Evolutionary conservation across 2,329 filamentous ascomycete species (phyloP), one percentile per base, ranked within the genome.

Genomic region (Fusarium marasasianum): DNA sequence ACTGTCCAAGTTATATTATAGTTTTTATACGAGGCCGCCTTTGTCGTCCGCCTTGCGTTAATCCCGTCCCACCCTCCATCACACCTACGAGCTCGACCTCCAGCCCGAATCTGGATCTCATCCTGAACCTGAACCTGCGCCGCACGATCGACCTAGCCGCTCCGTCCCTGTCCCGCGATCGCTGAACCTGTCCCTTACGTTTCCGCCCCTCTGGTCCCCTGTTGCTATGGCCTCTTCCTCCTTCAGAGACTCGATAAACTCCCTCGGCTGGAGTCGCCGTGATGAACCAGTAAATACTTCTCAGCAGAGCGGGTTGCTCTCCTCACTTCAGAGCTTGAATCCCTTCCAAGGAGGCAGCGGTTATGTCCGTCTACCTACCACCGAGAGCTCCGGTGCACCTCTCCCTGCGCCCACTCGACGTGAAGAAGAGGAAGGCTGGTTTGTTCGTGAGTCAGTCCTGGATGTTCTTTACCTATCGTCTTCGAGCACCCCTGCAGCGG

Each of bases 361-460:
- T 82, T 97, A 98, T 89, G 92, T 98, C 76, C 92, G 93, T 82
- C 91, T 99, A 56, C 96, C 96, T 64, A 96, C 94, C 58, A 92
- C 91, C 77, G 95, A 98, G 81, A 88, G 89, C 76, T 87, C 94
- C 41, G 95, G 94, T 55, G 95, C 96, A 74, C 95, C 95, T 75
- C 86, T 98, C 56, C 96, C 96, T 59, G 95, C 95, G 70, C 91
- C 94, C 71, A 94, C 83, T 80, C 90, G 95, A 79, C 91, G 95
- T 78, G 95, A 98, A 81, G 96, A 98, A 83, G 96, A 98, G 81
- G 96, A 98, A 84, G 94, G 92, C 74, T 98, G 94, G 91, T 95
- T 98, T 90, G 92, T 93, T 80, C 87, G 96, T 99, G 90, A 96
- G 96, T 90, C 72, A 80, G 78, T 71, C 45, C 74, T 74, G 73